These are phyloP conservation scores for Thalassia testudinum DNA, from an alignment of 116 monocot species.

Conservation along the genomic window DNA sequence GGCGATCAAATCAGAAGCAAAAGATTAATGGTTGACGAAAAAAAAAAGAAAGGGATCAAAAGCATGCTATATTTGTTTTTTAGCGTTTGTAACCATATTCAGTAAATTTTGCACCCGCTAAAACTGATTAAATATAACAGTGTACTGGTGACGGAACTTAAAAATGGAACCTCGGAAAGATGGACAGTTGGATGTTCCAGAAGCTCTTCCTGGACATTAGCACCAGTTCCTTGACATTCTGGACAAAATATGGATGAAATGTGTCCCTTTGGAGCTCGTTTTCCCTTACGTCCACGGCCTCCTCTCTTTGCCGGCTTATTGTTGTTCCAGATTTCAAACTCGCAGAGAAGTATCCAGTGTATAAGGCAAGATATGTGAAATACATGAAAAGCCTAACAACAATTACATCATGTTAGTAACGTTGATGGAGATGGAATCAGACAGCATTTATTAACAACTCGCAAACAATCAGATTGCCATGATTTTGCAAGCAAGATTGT, in stretches of 20 bases:
- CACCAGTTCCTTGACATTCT: slow-evolving; percentile 79
- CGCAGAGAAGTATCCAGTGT: slow-evolving; percentile 81
- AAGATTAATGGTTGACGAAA: too few relatives aligned
- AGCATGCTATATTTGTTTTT: too few relatives aligned
- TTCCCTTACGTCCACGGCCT: slow-evolving; percentile 47
- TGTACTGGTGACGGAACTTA: background rate
- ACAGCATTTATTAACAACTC: background rate
- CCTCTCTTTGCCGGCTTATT: slow-evolving; percentile 21
- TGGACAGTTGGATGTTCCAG: slow-evolving; percentile 45
- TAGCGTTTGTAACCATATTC: too few relatives aligned
- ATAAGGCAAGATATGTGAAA: slow-evolving; percentile 85
- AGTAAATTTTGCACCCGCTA: background rate
- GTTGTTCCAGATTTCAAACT: slow-evolving; percentile 41
- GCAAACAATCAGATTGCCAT: background rate
- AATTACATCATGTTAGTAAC: too few relatives aligned
- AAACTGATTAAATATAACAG: background rate
- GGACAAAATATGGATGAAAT: slow-evolving; percentile 64
- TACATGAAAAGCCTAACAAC: slow-evolving; percentile 79
- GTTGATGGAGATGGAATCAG: background rate
- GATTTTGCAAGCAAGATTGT: background rate
- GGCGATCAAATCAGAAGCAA: too few relatives aligned
- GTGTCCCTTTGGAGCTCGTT: slow-evolving; percentile 12
- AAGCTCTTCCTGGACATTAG: slow-evolving; percentile 25
- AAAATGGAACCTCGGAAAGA: slow-evolving; percentile 38
- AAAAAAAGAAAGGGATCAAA: too few relatives aligned